phyloP scores from a whole-genome alignment of 257 asterid species.

The Cynanchum wilfordii region DNA sequence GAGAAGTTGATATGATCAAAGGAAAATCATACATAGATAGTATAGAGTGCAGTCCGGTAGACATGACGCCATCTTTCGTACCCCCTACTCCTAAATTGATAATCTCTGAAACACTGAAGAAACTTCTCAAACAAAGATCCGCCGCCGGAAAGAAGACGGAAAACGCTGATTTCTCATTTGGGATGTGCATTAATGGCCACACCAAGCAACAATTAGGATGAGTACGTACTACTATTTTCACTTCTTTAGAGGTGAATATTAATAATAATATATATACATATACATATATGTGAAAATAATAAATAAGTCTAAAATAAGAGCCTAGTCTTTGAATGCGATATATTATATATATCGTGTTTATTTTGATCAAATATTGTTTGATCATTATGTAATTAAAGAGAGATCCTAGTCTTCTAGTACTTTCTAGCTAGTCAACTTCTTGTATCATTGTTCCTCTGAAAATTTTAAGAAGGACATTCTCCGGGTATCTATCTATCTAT shows the following conservation, averaged over 20 bases:
- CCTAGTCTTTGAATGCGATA: too few species aligned
- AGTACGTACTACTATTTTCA: too few species aligned
- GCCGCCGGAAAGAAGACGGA: slow-evolving; percentile 11
- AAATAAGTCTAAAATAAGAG: too few species aligned
- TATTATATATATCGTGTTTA: too few species aligned
- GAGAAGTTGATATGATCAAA: slow-evolving; percentile 31
- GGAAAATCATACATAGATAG: slow-evolving; percentile 15
- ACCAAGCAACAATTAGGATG: neutral
- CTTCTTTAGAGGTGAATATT: too few species aligned
- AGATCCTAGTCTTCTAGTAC: neutral
- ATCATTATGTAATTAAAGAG: too few species aligned
- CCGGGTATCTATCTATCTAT: neutral
- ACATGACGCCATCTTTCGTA: slow-evolving; percentile 21
- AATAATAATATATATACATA: too few species aligned
- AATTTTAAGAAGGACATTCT: neutral
- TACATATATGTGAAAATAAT: too few species aligned
- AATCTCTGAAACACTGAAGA: slow-evolving; percentile 29
- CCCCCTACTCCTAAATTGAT: slow-evolving; percentile 17
- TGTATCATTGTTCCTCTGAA: neutral
- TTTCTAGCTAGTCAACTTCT: neutral
- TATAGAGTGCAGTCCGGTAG: slow-evolving; percentile 16
- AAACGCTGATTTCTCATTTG: neutral
- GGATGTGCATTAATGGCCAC: slow-evolving; percentile 3
- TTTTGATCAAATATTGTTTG: too few species aligned
- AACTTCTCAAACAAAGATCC: slow-evolving; percentile 28